phyloP scores from a whole-genome alignment of 495 filamentous ascomycete species.

The Glonium stellatum region DNA sequence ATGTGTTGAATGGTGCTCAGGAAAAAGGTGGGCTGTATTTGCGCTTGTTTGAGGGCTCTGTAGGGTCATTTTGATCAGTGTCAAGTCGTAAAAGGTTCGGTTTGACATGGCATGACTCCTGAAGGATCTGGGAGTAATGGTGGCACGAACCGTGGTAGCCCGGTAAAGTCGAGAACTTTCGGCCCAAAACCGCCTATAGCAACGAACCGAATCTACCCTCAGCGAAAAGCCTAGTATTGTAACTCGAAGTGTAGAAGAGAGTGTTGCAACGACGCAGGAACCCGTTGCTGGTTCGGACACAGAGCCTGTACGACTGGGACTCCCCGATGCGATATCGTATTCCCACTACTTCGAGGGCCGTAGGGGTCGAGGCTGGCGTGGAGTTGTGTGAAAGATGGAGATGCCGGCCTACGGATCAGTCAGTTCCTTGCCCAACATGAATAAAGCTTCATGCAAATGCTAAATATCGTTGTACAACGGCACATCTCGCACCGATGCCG shows the following conservation, averaged over 20 bases:
- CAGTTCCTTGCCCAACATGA: constrained; percentile 9
- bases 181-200: constrained; percentile 11
- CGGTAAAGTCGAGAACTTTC: constrained; percentile 14
- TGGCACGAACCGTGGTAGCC: constrained; percentile 21
- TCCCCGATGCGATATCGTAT: constrained; percentile 2
- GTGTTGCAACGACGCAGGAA: constrained; percentile 14
- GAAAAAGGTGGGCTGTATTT: not conserved
- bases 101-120: constrained; percentile 4
- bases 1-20: constrained; percentile 10
- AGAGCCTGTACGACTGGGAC: constrained; percentile 15
- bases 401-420: constrained; percentile 9
- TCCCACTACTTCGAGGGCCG: constrained; percentile 6
- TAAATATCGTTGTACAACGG: constrained; percentile 22
- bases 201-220: constrained; percentile 11
- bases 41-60: constrained; percentile 6
- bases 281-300: constrained; percentile 10
- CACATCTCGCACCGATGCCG: constrained; percentile 19
- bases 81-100: not conserved
- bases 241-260: constrained; percentile 5
- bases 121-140: constrained; percentile 4
- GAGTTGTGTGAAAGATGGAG: constrained; percentile 2
- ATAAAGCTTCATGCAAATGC: constrained; percentile 18
- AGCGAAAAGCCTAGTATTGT: constrained; percentile 5
- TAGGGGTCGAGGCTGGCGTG: not conserved
- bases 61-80: constrained; percentile 24